Evolutionary conservation across 2,329 filamentous ascomycete species (phyloP).

Genomic region (Aspergillus intermedius): DNA sequence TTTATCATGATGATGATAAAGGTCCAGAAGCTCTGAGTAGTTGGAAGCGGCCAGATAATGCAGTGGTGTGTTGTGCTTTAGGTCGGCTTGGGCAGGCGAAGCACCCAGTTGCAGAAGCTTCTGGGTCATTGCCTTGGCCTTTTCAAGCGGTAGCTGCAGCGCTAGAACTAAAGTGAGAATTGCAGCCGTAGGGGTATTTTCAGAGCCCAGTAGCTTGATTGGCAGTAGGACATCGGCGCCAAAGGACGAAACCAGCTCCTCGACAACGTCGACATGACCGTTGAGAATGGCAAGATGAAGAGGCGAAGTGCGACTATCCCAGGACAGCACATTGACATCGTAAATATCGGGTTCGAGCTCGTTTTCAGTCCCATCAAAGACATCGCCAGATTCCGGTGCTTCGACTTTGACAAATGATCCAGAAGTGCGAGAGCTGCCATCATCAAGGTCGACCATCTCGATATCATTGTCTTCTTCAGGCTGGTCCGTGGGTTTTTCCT

Average conservation of each 20-base stretch:
- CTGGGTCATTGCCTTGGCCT: conserved; percentile 59
- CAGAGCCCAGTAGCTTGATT: conserved; percentile 53
- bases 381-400: conserved; percentile 16
- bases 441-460: conserved; percentile 45
- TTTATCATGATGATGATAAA: conserved; percentile 49
- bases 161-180: conserved; percentile 67
- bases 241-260: conserved; percentile 62
- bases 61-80: conserved; percentile 58
- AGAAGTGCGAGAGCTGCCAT: conserved; percentile 49
- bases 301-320: conserved; percentile 68
- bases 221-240: conserved; percentile 72
- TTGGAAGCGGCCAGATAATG: conserved; percentile 56
- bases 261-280: conserved; percentile 63
- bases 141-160: conserved; percentile 55
- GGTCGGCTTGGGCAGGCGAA: conserved; percentile 65
- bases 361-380: conserved; percentile 46
- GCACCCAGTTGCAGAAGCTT: conserved; percentile 64
- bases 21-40: conserved; percentile 39
- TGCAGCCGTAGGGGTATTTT: conserved; percentile 45
- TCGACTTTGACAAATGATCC: conserved; percentile 68
- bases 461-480: conserved; percentile 23
- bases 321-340: conserved; percentile 69
- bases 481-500: conserved; percentile 4
- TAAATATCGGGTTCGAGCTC: conserved; percentile 71
- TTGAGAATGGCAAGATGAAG: conserved; percentile 72